A percentile compares a stretch with the other conserved stretches of the same genome.
phyloP scores from a whole-genome alignment of 768 basidiomycete genomes.

The Hericium coralloides region DNA sequence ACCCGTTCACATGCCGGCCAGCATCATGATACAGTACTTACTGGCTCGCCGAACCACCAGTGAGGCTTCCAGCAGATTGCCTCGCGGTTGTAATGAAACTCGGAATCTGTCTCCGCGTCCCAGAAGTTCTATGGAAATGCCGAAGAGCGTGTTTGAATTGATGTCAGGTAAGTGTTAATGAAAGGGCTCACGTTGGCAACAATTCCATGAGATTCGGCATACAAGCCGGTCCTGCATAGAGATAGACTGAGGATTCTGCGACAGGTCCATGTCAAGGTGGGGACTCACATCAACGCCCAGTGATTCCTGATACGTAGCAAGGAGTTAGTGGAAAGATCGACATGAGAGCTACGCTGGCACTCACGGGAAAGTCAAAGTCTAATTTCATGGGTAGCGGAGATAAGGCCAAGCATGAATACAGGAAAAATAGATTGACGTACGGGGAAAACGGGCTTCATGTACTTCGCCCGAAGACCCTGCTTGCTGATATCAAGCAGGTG shows the following conservation, averaged over 20 bases:
- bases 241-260: not conserved
- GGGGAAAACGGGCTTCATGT: slow-evolving; percentile 82
- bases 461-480: slow-evolving; percentile 81
- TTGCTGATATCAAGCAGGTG: slow-evolving; percentile 74
- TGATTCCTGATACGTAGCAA: slow-evolving; percentile 52
- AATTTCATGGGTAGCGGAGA: not conserved
- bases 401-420: slow-evolving; percentile 2
- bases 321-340: no score
- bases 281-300: slow-evolving; percentile 71
- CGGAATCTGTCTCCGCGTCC: slow-evolving; percentile 54
- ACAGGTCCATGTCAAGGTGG: not conserved
- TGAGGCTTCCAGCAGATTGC: slow-evolving; percentile 53
- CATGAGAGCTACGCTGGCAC: slow-evolving; percentile 19
- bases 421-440: slow-evolving; percentile 31
- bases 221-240: slow-evolving; percentile 67
- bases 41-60: slow-evolving; percentile 92
- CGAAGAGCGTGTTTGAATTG: not conserved
- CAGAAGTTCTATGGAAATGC: slow-evolving; percentile 63
- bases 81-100: slow-evolving; percentile 65
- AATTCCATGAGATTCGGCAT: slow-evolving; percentile 87
- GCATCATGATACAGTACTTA: slow-evolving; percentile 26
- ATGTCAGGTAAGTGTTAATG: not conserved
- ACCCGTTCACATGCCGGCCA: not conserved
- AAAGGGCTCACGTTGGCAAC: slow-evolving; percentile 62
- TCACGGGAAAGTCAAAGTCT: slow-evolving; percentile 89